Evolutionary conservation across 495 filamentous ascomycete genomes (phyloP).

Genomic region (Aspergillus biplanus): DNA sequence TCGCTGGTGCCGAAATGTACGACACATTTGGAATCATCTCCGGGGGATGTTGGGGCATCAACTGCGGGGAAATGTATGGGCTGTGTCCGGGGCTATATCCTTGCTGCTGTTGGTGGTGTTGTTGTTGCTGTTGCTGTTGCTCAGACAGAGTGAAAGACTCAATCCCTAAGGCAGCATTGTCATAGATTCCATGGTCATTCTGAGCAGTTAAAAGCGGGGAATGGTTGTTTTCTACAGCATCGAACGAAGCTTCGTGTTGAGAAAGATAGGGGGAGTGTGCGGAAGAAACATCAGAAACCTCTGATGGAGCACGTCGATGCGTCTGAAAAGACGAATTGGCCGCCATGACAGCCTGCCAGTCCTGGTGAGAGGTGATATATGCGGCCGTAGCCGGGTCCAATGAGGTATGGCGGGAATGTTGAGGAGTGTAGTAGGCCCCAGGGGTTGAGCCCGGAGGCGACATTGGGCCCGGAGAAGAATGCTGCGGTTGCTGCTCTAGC

Average conservation of each 20-base stretch:
- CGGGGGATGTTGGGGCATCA: conserved; percentile 71
- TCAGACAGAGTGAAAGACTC: conserved; percentile 84
- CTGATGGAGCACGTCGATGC: conserved; percentile 84
- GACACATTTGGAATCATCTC: conserved; percentile 51
- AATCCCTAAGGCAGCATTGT: conserved; percentile 71
- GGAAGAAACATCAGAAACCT: conserved; percentile 85
- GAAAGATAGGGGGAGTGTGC: conserved; percentile 79
- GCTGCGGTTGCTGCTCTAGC: conserved; percentile 53
- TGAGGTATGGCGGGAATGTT: conserved; percentile 78
- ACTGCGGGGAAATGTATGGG: conserved; percentile 81
- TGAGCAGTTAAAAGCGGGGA: conserved; percentile 82
- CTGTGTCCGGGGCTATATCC: conserved; percentile 79
- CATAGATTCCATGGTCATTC: conserved; percentile 69
- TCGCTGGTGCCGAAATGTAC: conserved; percentile 53
- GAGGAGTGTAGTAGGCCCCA: conserved; percentile 57
- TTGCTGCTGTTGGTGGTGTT: conserved; percentile 47
- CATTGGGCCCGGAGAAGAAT: conserved; percentile 54
- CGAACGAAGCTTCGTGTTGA: conserved; percentile 74
- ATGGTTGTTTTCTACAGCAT: conserved; percentile 68
- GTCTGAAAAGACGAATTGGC: conserved; percentile 66
- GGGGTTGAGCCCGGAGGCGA: conserved; percentile 57
- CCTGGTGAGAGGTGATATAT: conserved; percentile 60
- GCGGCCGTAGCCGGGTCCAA: conserved; percentile 78
- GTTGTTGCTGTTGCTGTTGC: conserved; percentile 51
- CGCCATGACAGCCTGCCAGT: conserved; percentile 68